Evolutionary conservation across 2,329 filamentous ascomycete genomes (phyloP), one percentile per base, ranked within the genome.

Genomic region (Xylaria sp.): DNA sequence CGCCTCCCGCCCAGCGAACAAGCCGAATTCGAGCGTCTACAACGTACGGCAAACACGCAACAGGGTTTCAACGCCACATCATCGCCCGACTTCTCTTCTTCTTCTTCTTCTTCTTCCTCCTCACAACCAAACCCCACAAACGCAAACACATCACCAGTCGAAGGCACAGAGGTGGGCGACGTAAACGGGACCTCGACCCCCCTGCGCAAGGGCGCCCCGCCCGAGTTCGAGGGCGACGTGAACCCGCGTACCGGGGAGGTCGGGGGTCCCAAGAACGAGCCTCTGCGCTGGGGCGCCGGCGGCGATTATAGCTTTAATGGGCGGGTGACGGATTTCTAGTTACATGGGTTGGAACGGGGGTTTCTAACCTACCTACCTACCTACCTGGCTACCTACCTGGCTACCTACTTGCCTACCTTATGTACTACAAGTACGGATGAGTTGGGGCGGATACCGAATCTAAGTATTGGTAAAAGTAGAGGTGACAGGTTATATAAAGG

Each of bases 181-280:
- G 18, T 15, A 23, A 25, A 8, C n/a, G 30, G 4, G 7, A 12
- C 20, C 5, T 39, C 63, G 41, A 67, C 65, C 1, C 77, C 95
- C n/a, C 71, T 79, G 23, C 73, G 77, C 23, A 78, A 77, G 62
- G 95, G 95, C 41, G 91, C 94, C 50, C 87, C 90, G 75, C 94
- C 96, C 1, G 95, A 98, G 82, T 99, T 99, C 75, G 90, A 95
- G 73, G 96, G 96, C 66, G 94, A 98, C 62, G 86, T 85, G 63
- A 98, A 99, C 80, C 96, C 96, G 2, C 91, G 91, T 84, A 99
- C 96, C 1, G 96, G 96, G 28, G 96, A 99, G 85, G 89, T 97
- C 12, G 96, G 96, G 6, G 96, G 96, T 0, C 96, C 96, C 6
- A 99, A 98, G 89, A 98, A 97, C 77, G 95, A 99, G 81, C 96